A percentile compares a stretch with the other conserved stretches of the same genome.
These are phyloP conservation scores for Cardamine occulta DNA, from an alignment of 345 rosid species.

Conservation along the genomic window DNA sequence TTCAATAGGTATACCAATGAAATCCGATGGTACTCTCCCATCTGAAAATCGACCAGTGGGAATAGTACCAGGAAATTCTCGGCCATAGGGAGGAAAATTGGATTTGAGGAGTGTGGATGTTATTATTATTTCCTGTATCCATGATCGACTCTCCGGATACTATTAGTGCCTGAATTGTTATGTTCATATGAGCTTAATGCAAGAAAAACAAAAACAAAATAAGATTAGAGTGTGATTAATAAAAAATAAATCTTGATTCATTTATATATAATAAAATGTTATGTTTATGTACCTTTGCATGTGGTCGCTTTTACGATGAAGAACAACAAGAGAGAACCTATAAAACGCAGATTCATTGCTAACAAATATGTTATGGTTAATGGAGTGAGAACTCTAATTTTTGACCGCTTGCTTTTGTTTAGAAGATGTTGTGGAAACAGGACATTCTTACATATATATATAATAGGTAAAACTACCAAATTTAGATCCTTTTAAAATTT, in stretches of 20 bases:
- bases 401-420: not conserved
- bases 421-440: conserved; percentile 9
- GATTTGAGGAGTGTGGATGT: conserved; percentile 26
- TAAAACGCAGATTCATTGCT: conserved; percentile 25
- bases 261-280: not conserved
- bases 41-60: conserved; percentile 43
- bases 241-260: not conserved
- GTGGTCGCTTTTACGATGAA: conserved; percentile 1
- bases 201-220: not conserved
- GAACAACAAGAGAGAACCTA: not conserved
- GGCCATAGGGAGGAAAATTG: conserved; percentile 35
- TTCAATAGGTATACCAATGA: conserved; percentile 25
- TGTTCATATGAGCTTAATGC: not conserved
- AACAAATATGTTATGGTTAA: not conserved
- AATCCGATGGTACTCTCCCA: conserved; percentile 38
- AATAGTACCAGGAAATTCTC: conserved; percentile 25
- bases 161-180: conserved; percentile 35
- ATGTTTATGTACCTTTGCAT: conserved; percentile 15
- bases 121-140: conserved; percentile 42
- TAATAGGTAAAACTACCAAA: too few relatives aligned
- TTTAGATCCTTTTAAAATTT: too few relatives aligned
- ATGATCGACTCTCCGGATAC: conserved; percentile 45
- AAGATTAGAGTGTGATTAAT: not conserved
- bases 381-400: not conserved
- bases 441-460: not conserved